Base-by-base conservation (phyloP, 2,329 filamentous ascomycete genomes). In the Penicillium hesseltinei region DNA sequence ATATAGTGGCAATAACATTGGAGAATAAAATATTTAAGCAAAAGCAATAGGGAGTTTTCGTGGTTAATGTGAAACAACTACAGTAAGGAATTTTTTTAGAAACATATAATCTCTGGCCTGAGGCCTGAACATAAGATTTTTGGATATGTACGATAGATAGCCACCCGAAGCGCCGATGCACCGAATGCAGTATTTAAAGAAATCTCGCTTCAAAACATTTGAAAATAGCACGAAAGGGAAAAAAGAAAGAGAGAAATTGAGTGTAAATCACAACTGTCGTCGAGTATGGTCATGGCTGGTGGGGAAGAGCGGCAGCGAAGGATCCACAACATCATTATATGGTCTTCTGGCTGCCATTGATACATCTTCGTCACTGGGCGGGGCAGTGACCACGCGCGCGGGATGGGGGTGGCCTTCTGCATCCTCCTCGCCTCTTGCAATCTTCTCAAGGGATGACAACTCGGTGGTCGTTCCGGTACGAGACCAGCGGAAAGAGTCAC, bases 401-500 rank as follows among this genome's bases (percentile, higher is more conserved):
- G 54, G 54, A 9, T 42, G 21, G 4, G 42, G 27, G 15, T 57
- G 54, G 6, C 42, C 49, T 31, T 57, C 54, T 4, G 54, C 13
- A 19, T 57, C 54, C 4, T 95, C 54, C 27, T 95, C 91, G 57
- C 92, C 91, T 69, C 92, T 88, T 44, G 92, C 92, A 5, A 92
- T 95, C 25, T 90, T 90, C 62, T 90, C 92, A 53, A 97, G 80
- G 10, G 92, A 92, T 71, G 97, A 91, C 43, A 97, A 83, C 76
- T 97, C 92, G 4, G 92, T 96, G 3, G 88, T 84, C 55, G 90
- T 89, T 73, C 93, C 59, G 6, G 51, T 50, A 9, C 59, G 89
- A n/a, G 92, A 96, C 80, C 96, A 96, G 85, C 96, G 96, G 78
- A 97, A 97, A 13, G 92, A 97, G 51, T 91, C 91, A 67, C 93